Evolutionary conservation across 768 basidiomycete species (phyloP), one percentile per base, ranked within the genome.

Genomic region (Lepiota brunneoincarnata): DNA sequence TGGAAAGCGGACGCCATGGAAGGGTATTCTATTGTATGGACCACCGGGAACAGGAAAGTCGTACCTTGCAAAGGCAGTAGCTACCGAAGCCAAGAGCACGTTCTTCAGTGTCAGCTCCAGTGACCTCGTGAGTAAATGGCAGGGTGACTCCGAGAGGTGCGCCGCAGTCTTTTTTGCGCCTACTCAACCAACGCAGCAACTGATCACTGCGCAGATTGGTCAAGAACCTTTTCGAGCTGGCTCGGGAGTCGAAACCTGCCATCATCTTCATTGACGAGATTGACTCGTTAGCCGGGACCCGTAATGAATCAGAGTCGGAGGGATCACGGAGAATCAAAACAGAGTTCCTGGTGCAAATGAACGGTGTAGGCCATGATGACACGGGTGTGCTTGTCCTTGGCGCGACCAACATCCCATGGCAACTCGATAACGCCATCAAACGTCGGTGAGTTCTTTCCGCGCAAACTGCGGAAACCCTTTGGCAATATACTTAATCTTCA

Each of bases 191-290:
- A 17, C 17, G 41, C 20, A 49, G 26, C 46, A 14, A 39, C 36
- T 42, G 20, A 15, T 47, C 49, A 54, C 42, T 40, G 39, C 20
- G 26, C 54, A 96, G 94, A 66, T 79, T 98, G 46, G 97, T 99
- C 44, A 94, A 93, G 69, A 93, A 98, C 64, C 79, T 99, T 23
- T 99, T 99, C 65, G 84, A 91, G 63, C 89, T 99, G 77, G 97
- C 97, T 1, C 83, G 97, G 49, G 96, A 98, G 68, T 84, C 84
- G 54, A 98, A 98, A 67, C 97, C 97, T 0, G 85, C 96, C 1
- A 99, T 99, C 71, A 98, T 99, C 70, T 99, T 99, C 68, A 91
- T 99, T 65, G 97, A 99, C 66, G 97, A 98, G 69, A 91, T 99
- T 40, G 97, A 99, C 70, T 98, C 96, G 9, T 76, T 99, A 47